Percentiles rank a stretch among this genome's conserved stretches.
phyloP scores from a whole-genome alignment of 129 eudicot species.

The Ambrosia artemisiifolia region DNA sequence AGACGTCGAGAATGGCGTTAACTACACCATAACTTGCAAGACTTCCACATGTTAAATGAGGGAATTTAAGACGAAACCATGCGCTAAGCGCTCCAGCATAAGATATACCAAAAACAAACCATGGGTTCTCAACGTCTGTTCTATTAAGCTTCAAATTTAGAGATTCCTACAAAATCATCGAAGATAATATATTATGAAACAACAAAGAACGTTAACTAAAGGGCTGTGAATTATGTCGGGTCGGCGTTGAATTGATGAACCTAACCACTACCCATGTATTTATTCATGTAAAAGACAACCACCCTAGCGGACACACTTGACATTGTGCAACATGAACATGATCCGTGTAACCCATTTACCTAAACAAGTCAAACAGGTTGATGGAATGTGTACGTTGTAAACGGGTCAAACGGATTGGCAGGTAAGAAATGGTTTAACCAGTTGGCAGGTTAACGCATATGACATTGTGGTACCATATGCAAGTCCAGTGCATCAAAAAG shows the following conservation, averaged over 20 bases:
- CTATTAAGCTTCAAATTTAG: slow-evolving; percentile 68
- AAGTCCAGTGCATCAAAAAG: not conserved
- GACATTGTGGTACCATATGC: too few species aligned
- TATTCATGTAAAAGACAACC: not conserved
- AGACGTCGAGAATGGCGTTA: slow-evolving; percentile 65
- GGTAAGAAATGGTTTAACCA: too few species aligned
- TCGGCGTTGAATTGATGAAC: not conserved
- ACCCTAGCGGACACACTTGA: too few species aligned
- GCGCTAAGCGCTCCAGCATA: slow-evolving; percentile 99
- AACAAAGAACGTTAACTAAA: not conserved
- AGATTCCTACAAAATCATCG: slow-evolving; percentile 46
- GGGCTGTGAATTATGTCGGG: not conserved
- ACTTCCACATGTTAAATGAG: slow-evolving; percentile 98
- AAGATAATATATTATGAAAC: slow-evolving; percentile 8
- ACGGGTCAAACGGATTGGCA: too few species aligned
- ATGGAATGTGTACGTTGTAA: too few species aligned
- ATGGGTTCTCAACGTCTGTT: slow-evolving; percentile 64
- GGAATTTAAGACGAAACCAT: slow-evolving; percentile 95
- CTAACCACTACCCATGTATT: not conserved
- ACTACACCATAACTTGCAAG: slow-evolving; percentile 97
- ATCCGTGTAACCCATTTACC: too few species aligned
- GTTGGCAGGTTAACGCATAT: too few species aligned
- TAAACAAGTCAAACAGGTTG: too few species aligned
- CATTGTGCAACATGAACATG: too few species aligned
- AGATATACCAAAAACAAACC: slow-evolving; percentile 94